Percentiles rank a stretch among this genome's conserved stretches.
These are phyloP conservation scores for Solanum pinnatisectum DNA, from an alignment of 257 asterid species.

Conservation along the genomic window DNA sequence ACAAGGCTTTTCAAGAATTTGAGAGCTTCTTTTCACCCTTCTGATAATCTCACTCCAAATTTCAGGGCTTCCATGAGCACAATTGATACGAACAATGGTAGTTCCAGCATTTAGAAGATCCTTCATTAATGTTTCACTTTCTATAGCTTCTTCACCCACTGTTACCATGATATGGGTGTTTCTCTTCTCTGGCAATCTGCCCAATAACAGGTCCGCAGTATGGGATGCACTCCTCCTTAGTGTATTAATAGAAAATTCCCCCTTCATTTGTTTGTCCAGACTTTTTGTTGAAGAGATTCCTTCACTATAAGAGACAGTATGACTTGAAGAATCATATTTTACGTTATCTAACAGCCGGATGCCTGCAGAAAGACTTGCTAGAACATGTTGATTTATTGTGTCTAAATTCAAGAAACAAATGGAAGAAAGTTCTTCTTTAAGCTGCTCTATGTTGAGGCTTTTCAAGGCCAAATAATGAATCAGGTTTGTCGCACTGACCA, in stretches of 20 bases:
- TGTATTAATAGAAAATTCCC: constrained; percentile 29
- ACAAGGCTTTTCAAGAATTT: constrained; percentile 59
- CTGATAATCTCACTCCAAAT: constrained; percentile 47
- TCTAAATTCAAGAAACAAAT: constrained; percentile 45
- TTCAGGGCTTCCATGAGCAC: constrained; percentile 64
- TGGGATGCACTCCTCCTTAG: constrained; percentile 34
- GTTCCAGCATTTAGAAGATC: constrained; percentile 54
- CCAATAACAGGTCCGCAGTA: constrained; percentile 39
- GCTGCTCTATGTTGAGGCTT: constrained; percentile 43
- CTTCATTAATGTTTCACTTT: constrained; percentile 29
- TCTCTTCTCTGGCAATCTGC: constrained; percentile 38
- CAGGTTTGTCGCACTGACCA: constrained; percentile 43
- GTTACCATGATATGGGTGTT: constrained; percentile 64
- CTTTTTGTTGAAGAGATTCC: constrained; percentile 16
- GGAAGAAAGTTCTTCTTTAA: constrained; percentile 48
- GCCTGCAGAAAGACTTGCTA: constrained; percentile 55
- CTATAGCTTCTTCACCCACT: constrained; percentile 48
- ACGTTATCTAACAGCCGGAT: constrained; percentile 36
- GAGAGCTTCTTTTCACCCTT: constrained; percentile 39
- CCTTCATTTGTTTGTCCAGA: constrained; percentile 16
- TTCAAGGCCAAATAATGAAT: constrained; percentile 56
- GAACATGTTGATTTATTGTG: constrained; percentile 42
- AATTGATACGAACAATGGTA: constrained; percentile 55
- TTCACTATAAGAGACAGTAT: constrained; percentile 10
- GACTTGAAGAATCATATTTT: constrained; percentile 20